A percentile compares a stretch with the other conserved stretches of the same genome.
Conservation (phyloP, 257 asterid species). For the Scutellaria baicalensis region DNA sequence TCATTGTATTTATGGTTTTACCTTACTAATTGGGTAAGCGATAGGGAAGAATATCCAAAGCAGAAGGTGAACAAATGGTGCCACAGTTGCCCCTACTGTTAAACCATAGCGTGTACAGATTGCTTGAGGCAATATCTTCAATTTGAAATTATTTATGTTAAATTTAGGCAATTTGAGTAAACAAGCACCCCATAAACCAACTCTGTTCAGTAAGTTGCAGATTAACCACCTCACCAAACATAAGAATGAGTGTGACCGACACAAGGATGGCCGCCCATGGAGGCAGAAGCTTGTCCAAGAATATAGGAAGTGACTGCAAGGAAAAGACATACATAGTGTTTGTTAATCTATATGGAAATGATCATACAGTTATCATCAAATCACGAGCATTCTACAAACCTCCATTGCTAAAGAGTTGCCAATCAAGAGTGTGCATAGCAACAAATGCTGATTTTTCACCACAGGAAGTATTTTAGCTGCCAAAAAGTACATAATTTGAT, state of each 20-base stretch:
- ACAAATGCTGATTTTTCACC: conserved; percentile 94
- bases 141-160: background rate
- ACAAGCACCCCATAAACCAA: background rate
- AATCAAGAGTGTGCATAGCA: conserved; percentile 99
- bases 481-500: conserved; percentile 5
- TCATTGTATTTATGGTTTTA: conserved; percentile 5
- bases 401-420: conserved; percentile 99
- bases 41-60: conserved; percentile 86
- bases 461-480: conserved; percentile 96
- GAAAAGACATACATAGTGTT: background rate
- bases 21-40: conserved; percentile 98
- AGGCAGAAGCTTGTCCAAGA: conserved; percentile 95
- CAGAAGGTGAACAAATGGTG: conserved; percentile 89
- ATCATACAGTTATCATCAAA: background rate
- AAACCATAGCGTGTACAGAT: conserved; percentile 92
- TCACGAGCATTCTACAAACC: conserved; percentile 42
- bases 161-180: background rate
- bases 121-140: conserved; percentile 96
- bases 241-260: conserved; percentile 92
- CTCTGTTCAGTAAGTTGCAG: background rate
- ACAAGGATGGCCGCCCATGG: conserved; percentile 95
- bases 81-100: conserved; percentile 82
- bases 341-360: background rate
- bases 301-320: conserved; percentile 87
- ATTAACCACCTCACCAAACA: conserved; percentile 83